A percentile compares a stretch with the other conserved stretches of the same genome.
Conservation (phyloP, 805 yeast species). For the Yarrowia sp. region DNA sequence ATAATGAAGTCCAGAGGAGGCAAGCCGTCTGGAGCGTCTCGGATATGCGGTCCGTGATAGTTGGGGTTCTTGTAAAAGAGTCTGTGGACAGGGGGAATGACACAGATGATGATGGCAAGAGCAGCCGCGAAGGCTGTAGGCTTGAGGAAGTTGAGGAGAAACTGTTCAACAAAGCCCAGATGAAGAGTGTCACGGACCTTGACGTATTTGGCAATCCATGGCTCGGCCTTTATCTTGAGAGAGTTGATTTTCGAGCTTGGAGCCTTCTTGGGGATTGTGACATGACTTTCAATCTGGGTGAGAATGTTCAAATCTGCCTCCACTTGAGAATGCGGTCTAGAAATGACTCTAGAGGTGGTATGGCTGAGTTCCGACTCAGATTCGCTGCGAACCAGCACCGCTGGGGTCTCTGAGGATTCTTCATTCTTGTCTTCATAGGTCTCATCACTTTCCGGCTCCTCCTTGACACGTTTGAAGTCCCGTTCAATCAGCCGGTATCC, state of each 20-base stretch:
- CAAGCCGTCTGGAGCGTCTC: slow-evolving; percentile 74
- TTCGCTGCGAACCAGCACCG: not conserved
- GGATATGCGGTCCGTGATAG: slow-evolving; percentile 45
- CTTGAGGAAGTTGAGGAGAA: slow-evolving; percentile 43
- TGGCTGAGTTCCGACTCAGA: not conserved
- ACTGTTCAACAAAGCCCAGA: slow-evolving; percentile 10
- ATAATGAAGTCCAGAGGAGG: slow-evolving; percentile 84
- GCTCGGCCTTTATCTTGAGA: not conserved
- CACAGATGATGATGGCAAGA: slow-evolving; percentile 58
- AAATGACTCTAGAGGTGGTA: not conserved
- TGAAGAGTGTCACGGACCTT: not conserved
- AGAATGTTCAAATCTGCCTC: slow-evolving; percentile 12
- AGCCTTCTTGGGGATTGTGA: not conserved
- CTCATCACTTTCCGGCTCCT: not conserved
- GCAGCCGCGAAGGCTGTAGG: slow-evolving; percentile 75
- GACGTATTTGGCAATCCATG: not conserved
- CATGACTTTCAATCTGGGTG: not conserved
- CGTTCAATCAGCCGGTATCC: slow-evolving; percentile 63
- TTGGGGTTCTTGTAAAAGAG: slow-evolving; percentile 47
- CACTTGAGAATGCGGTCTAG: not conserved
- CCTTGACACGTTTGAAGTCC: slow-evolving; percentile 48
- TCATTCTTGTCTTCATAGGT: not conserved
- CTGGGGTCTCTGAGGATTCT: not conserved
- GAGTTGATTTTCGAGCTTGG: not conserved
- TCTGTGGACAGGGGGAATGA: slow-evolving; percentile 85